Percentiles rank a stretch among this genome's conserved stretches.
Evolutionary conservation across 768 basidiomycete genomes (phyloP).

Genomic region (Calocybe indica): DNA sequence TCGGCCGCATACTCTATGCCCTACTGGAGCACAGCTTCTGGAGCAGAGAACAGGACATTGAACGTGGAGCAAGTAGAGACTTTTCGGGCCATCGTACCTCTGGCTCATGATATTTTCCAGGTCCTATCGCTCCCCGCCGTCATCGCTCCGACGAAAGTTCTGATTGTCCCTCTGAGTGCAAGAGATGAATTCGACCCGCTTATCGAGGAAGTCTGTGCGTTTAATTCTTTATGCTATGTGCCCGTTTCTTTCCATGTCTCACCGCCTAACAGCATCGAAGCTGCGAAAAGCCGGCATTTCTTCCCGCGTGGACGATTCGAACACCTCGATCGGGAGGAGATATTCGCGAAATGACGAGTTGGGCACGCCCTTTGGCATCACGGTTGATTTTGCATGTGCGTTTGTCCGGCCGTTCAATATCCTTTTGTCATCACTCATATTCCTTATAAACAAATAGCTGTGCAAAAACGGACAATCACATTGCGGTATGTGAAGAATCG

Average conservation of each 20-base stretch:
- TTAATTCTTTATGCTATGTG: neutral
- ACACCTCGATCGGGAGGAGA: slow-evolving; percentile 91
- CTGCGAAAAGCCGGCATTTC: slow-evolving; percentile 86
- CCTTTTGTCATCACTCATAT: neutral
- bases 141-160: slow-evolving; percentile 93
- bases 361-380: slow-evolving; percentile 95
- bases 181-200: slow-evolving; percentile 81
- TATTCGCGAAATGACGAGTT: slow-evolving; percentile 98
- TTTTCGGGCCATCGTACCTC: slow-evolving; percentile 3
- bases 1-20: slow-evolving; percentile 92
- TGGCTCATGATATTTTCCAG: slow-evolving; percentile 27
- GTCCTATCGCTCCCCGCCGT: slow-evolving; percentile 86
- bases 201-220: slow-evolving; percentile 87
- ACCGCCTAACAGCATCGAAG: slow-evolving; percentile 56
- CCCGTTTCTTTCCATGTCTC: slow-evolving; percentile 4
- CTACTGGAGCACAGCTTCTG: slow-evolving; percentile 96
- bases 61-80: slow-evolving; percentile 65
- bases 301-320: slow-evolving; percentile 93
- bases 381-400: slow-evolving; percentile 86
- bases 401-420: slow-evolving; percentile 7
- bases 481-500: slow-evolving; percentile 57
- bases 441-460: slow-evolving; percentile 40
- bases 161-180: slow-evolving; percentile 91
- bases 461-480: slow-evolving; percentile 91
- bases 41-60: slow-evolving; percentile 87